Percentiles rank a stretch among this genome's conserved stretches.
These are phyloP conservation scores for Ophiosphaerella herpotricha DNA, from an alignment of 2,329 filamentous ascomycete species.

Conservation along the genomic window DNA sequence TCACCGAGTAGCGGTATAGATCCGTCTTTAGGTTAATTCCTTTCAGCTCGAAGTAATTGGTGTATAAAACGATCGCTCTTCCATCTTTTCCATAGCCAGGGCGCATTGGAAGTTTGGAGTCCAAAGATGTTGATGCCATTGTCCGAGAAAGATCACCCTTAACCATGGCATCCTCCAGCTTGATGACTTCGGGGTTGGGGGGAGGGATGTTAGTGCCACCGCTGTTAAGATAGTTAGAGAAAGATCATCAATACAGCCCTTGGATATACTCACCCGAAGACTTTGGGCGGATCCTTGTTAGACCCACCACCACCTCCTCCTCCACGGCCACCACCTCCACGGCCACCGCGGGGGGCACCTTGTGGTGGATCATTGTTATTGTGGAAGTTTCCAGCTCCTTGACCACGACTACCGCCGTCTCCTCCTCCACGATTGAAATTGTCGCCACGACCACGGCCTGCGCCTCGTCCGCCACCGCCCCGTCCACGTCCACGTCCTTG, in stretches of 20 bases:
- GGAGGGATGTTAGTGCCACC: conserved; percentile 36
- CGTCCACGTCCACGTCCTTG: conserved; percentile 25
- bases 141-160: conserved; percentile 26
- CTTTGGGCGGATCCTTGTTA: conserved; percentile 7
- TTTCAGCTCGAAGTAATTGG: conserved; percentile 50
- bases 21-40: conserved; percentile 20
- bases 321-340: conserved; percentile 10
- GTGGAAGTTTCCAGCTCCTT: conserved; percentile 1
- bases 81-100: conserved; percentile 46
- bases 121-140: conserved; percentile 27
- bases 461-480: conserved; percentile 14
- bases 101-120: conserved; percentile 27
- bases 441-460: conserved; percentile 11
- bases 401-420: conserved; percentile 15
- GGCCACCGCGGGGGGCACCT: conserved; percentile 16
- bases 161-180: conserved; percentile 40
- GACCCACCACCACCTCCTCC: conserved; percentile 16
- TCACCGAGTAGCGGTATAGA: conserved; percentile 35
- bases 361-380: background rate
- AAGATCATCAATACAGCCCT: background rate
- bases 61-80: conserved; percentile 44
- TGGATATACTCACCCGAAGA: conserved; percentile 28
- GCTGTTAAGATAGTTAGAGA: conserved; percentile 5
- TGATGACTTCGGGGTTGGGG: conserved; percentile 36
- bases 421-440: conserved; percentile 16